phyloP scores from a whole-genome alignment of 441 rosid species.

The Omphalea diandra region DNA sequence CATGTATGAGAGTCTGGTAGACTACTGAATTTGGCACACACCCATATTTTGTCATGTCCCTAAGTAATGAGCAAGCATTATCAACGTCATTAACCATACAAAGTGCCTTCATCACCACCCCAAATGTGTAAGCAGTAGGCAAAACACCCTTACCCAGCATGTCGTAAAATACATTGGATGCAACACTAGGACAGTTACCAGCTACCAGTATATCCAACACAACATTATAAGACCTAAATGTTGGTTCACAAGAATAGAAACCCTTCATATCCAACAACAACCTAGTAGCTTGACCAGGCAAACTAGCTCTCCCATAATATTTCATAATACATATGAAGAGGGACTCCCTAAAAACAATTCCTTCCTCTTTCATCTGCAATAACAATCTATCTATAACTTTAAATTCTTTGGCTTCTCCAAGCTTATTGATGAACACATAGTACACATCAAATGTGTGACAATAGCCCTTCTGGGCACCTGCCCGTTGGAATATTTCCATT shows the following conservation, averaged over 20 bases:
- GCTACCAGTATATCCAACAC: constrained; percentile 60
- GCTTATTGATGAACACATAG: constrained; percentile 60
- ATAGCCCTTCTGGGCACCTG: constrained; percentile 65
- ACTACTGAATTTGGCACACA: constrained; percentile 76
- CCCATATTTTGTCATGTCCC: constrained; percentile 79
- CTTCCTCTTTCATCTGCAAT: constrained; percentile 76
- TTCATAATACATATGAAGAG: constrained; percentile 76
- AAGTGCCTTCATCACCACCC: constrained; percentile 71
- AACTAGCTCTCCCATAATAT: constrained; percentile 47
- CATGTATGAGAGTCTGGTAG: constrained; percentile 77
- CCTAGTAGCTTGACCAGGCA: constrained; percentile 83
- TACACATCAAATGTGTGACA: constrained; percentile 66
- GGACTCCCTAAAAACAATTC: constrained; percentile 58
- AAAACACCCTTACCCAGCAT: constrained; percentile 67
- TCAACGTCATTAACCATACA: constrained; percentile 72
- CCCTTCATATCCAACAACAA: constrained; percentile 71
- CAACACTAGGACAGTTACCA: constrained; percentile 54
- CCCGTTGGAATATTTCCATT: constrained; percentile 61
- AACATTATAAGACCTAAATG: constrained; percentile 64
- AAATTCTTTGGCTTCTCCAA: constrained; percentile 64
- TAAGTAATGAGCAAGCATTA: constrained; percentile 62
- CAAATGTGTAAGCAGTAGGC: constrained; percentile 71
- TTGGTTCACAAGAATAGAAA: constrained; percentile 59
- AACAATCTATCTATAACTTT: constrained; percentile 57
- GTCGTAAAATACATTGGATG: constrained; percentile 73